phyloP scores from a whole-genome alignment of 2,329 filamentous ascomycete species.

The Neurospora sp. region DNA sequence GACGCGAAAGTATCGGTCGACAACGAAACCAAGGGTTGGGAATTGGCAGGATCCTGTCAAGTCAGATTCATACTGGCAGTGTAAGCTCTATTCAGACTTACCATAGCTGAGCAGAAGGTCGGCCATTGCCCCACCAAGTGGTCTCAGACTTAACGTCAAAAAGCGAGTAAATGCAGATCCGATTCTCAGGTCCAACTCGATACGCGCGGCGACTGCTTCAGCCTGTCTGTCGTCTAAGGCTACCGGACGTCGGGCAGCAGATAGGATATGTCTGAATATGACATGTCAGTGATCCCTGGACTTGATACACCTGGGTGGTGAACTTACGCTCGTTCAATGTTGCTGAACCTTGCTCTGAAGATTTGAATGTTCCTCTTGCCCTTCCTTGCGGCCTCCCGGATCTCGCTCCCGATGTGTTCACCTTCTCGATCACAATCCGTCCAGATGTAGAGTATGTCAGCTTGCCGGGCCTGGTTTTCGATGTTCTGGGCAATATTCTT shows the following conservation, averaged over 20 bases:
- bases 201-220: conserved; percentile 76
- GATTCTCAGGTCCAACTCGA: conserved; percentile 86
- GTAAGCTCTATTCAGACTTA: conserved; percentile 25
- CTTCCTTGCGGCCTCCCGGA: conserved; percentile 67
- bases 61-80: background rate
- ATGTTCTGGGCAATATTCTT: conserved; percentile 78
- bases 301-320: background rate
- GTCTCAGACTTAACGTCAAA: conserved; percentile 67
- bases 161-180: conserved; percentile 88
- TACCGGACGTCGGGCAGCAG: conserved; percentile 67
- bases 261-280: conserved; percentile 64
- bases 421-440: conserved; percentile 98
- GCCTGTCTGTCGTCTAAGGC: conserved; percentile 77
- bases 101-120: conserved; percentile 71
- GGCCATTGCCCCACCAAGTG: conserved; percentile 56
- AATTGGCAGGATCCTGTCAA: conserved; percentile 78
- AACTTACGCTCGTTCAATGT: conserved; percentile 77
- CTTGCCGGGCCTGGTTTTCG: conserved; percentile 60
- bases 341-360: conserved; percentile 85
- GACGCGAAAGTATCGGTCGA: conserved; percentile 90
- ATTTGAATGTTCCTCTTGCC: conserved; percentile 67
- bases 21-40: conserved; percentile 90
- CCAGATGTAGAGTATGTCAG: conserved; percentile 85
- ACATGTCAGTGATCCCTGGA: background rate
- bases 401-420: conserved; percentile 90